Percentiles rank a stretch among this genome's conserved stretches.
Evolutionary conservation across 345 rosid genomes (phyloP).

Genomic region (Syzygium grande): DNA sequence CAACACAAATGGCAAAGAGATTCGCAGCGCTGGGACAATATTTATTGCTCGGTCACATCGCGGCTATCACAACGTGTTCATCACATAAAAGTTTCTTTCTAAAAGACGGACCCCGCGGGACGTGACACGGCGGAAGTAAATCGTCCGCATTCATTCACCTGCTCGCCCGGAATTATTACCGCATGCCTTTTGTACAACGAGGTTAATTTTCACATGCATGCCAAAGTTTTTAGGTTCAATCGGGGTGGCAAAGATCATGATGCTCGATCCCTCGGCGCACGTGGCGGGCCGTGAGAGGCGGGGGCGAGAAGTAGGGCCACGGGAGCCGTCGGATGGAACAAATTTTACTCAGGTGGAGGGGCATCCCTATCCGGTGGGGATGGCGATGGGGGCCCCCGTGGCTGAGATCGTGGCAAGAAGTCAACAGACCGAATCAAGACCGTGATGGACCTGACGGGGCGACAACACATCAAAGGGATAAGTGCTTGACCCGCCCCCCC

Average conservation of each 20-base stretch:
- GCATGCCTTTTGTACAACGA: not conserved
- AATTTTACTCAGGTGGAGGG: not conserved
- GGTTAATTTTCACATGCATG: not conserved
- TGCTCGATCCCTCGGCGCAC: too few species aligned
- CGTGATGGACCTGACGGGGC: not conserved
- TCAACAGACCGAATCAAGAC: not conserved
- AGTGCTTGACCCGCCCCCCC: not conserved
- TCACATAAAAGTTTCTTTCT: not conserved
- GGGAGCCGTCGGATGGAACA: not conserved
- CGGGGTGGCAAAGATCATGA: too few species aligned
- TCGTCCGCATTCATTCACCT: not conserved
- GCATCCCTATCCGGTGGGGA: not conserved
- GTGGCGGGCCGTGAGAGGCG: too few species aligned
- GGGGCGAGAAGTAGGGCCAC: not conserved
- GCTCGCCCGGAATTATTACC: not conserved
- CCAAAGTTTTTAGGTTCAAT: not conserved
- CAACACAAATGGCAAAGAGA: fast-evolving
- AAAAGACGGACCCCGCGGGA: not conserved
- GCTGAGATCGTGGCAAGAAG: not conserved
- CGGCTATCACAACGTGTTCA: not conserved
- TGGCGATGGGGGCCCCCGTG: not conserved
- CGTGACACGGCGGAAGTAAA: not conserved
- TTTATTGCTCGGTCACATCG: not conserved
- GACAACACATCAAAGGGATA: not conserved
- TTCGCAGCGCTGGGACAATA: too few species aligned